These are phyloP conservation scores for Beta lomatogona DNA, from an alignment of 179 eudicot species.

Conservation along the genomic window DNA sequence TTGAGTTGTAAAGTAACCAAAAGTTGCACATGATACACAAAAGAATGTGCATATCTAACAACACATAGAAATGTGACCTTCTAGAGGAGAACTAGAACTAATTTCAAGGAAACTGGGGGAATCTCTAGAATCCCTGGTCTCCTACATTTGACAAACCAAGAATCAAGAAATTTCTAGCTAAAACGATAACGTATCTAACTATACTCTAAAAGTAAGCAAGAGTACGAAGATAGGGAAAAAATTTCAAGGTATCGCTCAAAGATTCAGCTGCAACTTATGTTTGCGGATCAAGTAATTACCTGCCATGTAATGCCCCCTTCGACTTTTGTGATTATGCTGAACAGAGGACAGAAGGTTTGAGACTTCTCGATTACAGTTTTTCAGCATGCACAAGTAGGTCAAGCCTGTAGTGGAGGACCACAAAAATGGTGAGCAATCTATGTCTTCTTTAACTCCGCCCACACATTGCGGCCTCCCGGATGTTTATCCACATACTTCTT, in stretches of 20 bases:
- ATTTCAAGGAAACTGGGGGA: neutral
- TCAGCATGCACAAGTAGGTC: neutral
- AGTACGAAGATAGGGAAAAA: neutral
- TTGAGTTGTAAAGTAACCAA: neutral
- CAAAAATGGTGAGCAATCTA: neutral
- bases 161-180: neutral
- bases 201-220: neutral
- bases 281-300: slow-evolving; percentile 17
- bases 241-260: slow-evolving; percentile 2
- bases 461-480: slow-evolving; percentile 53
- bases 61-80: neutral
- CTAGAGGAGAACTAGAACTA: neutral
- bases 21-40: neutral
- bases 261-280: neutral
- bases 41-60: neutral
- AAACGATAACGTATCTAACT: neutral
- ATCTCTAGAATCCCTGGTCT: neutral
- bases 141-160: neutral
- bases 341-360: neutral
- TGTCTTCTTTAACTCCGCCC: slow-evolving; percentile 48
- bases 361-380: neutral
- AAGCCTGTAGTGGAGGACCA: neutral
- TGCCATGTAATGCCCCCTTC: neutral
- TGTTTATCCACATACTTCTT: slow-evolving; percentile 52
- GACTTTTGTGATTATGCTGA: neutral